A percentile compares a stretch with the other conserved stretches of the same genome.
These are phyloP conservation scores for Aspergillus versicolor DNA, from an alignment of 2,329 filamentous ascomycete genomes.

Conservation along the genomic window DNA sequence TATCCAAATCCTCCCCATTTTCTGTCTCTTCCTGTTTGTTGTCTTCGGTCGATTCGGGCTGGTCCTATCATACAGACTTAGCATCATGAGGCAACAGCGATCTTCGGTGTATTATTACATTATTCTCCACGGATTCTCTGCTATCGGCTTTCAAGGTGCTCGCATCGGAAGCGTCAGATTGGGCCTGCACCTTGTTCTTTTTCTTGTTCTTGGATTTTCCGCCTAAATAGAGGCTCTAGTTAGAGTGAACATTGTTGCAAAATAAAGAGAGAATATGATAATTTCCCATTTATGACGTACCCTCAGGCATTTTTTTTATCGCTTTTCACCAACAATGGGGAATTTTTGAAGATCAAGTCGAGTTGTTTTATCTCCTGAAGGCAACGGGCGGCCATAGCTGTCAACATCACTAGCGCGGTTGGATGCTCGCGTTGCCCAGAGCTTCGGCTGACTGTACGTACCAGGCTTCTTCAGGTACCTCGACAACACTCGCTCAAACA, in stretches of 20 bases:
- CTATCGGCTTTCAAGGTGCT: slow-evolving; percentile 12
- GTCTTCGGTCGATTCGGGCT: slow-evolving; percentile 14
- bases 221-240: slow-evolving; percentile 31
- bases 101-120: slow-evolving; percentile 8
- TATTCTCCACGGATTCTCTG: slow-evolving; percentile 23
- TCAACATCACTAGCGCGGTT: slow-evolving; percentile 38
- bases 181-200: slow-evolving; percentile 55
- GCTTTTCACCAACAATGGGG: not conserved
- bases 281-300: slow-evolving; percentile 9
- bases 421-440: slow-evolving; percentile 7
- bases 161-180: slow-evolving; percentile 30
- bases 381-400: slow-evolving; percentile 25
- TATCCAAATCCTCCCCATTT: slow-evolving; percentile 43
- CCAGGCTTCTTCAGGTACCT: not conserved
- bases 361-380: slow-evolving; percentile 4
- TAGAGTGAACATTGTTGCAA: not conserved
- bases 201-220: slow-evolving; percentile 58
- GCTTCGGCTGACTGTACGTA: slow-evolving; percentile 1
- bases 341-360: not conserved
- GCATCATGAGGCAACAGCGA: slow-evolving; percentile 8
- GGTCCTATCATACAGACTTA: slow-evolving; percentile 21
- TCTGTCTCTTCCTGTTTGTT: slow-evolving; percentile 32
- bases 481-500: not conserved
- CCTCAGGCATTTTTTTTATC: slow-evolving; percentile 24
- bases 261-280: not conserved